Conservation (phyloP, 345 rosid species). For the Carallia brachiata region DNA sequence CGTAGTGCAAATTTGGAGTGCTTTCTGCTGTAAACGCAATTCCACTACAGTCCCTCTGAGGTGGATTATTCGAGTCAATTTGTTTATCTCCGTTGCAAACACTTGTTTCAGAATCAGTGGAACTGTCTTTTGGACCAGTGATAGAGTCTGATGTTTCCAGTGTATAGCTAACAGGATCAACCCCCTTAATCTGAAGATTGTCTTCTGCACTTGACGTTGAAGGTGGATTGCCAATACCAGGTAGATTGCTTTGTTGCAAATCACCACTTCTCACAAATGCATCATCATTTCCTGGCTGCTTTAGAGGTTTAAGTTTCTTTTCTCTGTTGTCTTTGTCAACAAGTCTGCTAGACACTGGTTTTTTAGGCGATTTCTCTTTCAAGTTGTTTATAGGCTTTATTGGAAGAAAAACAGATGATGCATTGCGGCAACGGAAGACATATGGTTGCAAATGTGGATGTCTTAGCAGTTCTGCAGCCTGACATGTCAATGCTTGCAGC, state of each 20-base stretch:
- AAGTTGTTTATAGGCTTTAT: constrained; percentile 49
- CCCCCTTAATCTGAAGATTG: constrained; percentile 63
- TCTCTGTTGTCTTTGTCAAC: constrained; percentile 38
- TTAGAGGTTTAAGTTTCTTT: constrained; percentile 34
- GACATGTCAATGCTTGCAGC: constrained; percentile 13
- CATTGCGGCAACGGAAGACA: constrained; percentile 63
- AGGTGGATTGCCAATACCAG: constrained; percentile 35
- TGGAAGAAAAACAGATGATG: constrained; percentile 81
- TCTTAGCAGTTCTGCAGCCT: constrained; percentile 93
- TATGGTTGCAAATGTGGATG: constrained; percentile 78
- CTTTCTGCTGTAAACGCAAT: constrained; percentile 26
- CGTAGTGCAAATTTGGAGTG: constrained; percentile 21
- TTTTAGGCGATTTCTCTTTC: constrained; percentile 61
- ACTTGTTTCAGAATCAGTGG: constrained; percentile 47
- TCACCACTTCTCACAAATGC: constrained; percentile 35
- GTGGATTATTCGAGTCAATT: constrained; percentile 22
- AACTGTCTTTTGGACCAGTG: constrained; percentile 48
- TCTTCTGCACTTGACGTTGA: constrained; percentile 60
- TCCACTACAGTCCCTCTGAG: constrained; percentile 28
- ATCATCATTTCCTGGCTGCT: constrained; percentile 38
- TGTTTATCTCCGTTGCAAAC: constrained; percentile 45
- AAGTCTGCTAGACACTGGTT: constrained; percentile 48
- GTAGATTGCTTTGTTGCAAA: constrained; percentile 34
- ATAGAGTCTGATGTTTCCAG: constrained; percentile 42
- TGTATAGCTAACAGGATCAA: constrained; percentile 56